Conservation (phyloP, 2,329 filamentous ascomycete species). For the Annulohypoxylon truncatum region DNA sequence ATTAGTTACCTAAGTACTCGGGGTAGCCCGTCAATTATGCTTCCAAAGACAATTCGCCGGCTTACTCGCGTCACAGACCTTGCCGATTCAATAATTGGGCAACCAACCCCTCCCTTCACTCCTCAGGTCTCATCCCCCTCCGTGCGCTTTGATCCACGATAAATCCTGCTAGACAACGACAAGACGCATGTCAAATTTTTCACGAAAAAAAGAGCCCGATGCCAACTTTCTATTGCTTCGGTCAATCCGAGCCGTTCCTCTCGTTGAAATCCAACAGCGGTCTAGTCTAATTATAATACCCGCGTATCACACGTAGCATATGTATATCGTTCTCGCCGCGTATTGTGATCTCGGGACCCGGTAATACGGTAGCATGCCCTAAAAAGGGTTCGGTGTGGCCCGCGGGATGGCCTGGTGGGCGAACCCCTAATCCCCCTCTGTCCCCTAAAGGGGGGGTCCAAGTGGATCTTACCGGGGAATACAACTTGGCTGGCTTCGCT, state of each 20-base stretch:
- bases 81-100: neutral
- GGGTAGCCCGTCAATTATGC: too few species aligned
- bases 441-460: neutral
- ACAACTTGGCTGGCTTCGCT: neutral
- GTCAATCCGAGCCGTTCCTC: constrained; percentile 18
- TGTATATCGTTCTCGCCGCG: neutral
- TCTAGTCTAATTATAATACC: neutral
- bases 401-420: constrained; percentile 8
- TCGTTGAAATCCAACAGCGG: neutral
- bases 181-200: neutral
- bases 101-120: neutral
- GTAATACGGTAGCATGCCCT: constrained; percentile 32
- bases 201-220: neutral
- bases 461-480: neutral
- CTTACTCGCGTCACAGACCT: neutral
- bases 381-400: constrained; percentile 34
- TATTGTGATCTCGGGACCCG: constrained; percentile 12
- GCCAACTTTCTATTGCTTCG: constrained; percentile 18
- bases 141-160: neutral
- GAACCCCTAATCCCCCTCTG: constrained; percentile 9
- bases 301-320: constrained; percentile 1
- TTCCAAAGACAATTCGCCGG: neutral
- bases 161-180: constrained; percentile 1
- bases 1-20: too few species aligned
- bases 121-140: neutral